A percentile compares a stretch with the other conserved stretches of the same genome.
phyloP scores from a whole-genome alignment of 108 stramenopile genomes.

The Ochromonas danica region DNA sequence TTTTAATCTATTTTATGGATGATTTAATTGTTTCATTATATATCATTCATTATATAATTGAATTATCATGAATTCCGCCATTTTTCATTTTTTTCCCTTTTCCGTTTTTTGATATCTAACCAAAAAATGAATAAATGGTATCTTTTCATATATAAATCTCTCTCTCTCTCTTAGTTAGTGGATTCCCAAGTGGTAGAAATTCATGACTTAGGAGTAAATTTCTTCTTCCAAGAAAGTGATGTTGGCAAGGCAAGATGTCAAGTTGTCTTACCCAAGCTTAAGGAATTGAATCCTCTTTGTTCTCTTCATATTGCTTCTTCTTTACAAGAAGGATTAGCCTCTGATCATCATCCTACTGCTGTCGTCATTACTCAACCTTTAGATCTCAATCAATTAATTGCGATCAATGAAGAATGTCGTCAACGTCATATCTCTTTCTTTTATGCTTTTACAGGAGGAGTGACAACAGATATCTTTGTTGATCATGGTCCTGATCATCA shows the following conservation, averaged over 20 bases:
- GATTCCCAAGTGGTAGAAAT: constrained; percentile 44
- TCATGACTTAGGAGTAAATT: constrained; percentile 59
- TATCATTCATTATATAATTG: background rate
- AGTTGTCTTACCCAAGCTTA: constrained; percentile 23
- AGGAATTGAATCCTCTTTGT: constrained; percentile 59
- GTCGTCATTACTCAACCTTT: constrained; percentile 39
- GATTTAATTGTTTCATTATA: constrained; percentile 36
- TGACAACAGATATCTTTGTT: constrained; percentile 49
- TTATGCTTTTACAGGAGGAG: constrained; percentile 48
- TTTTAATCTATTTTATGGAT: constrained; percentile 9
- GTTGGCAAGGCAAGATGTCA: constrained; percentile 53
- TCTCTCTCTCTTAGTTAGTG: constrained; percentile 28
- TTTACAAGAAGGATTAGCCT: constrained; percentile 38
- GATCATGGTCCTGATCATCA: constrained; percentile 50
- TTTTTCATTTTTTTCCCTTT: background rate
- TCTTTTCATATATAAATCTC: too few relatives aligned
- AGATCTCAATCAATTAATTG: constrained; percentile 39
- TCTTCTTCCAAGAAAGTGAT: constrained; percentile 55
- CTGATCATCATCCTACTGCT: constrained; percentile 42
- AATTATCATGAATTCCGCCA: background rate
- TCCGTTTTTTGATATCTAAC: background rate
- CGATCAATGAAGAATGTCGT: constrained; percentile 52
- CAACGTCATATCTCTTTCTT: constrained; percentile 43
- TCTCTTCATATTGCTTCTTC: constrained; percentile 41
- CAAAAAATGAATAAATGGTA: too few relatives aligned